Percentiles rank a stretch among this genome's conserved stretches.
These are phyloP conservation scores for Heterobasidion occidentale DNA, from an alignment of 1,284 basidiomycete genomes.

Conservation along the genomic window DNA sequence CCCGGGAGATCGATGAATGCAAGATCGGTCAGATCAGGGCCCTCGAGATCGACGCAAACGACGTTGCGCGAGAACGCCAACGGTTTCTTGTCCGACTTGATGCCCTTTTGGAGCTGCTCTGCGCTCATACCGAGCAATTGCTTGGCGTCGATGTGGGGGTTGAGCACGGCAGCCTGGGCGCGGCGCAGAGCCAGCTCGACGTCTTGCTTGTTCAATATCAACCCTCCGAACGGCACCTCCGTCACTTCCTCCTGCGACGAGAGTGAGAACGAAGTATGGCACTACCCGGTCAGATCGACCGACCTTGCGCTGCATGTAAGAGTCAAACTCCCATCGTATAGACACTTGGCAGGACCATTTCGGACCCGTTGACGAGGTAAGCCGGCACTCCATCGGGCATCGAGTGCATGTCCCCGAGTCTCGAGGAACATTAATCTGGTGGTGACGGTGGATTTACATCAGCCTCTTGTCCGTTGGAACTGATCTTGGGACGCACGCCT, in stretches of 20 bases:
- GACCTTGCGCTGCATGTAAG: slow-evolving; percentile 5
- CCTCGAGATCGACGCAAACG: slow-evolving; percentile 36
- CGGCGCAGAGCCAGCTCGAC: slow-evolving; percentile 33
- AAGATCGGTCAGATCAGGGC: slow-evolving; percentile 34
- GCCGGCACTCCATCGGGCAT: slow-evolving; percentile 35
- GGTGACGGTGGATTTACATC: neutral
- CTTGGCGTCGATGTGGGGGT: slow-evolving; percentile 19
- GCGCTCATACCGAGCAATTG: slow-evolving; percentile 18
- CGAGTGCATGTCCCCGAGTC: slow-evolving; percentile 33
- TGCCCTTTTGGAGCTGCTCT: slow-evolving; percentile 13
- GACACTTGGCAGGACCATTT: slow-evolving; percentile 29
- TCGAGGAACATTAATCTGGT: slow-evolving; percentile 26
- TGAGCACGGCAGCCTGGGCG: slow-evolving; percentile 37
- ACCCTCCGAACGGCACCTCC: slow-evolving; percentile 27
- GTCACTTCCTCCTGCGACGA: slow-evolving; percentile 15
- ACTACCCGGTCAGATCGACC: neutral
- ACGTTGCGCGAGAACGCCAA: slow-evolving; percentile 34
- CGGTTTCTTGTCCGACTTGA: slow-evolving; percentile 5
- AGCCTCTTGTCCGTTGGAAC: neutral
- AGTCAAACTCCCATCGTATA: slow-evolving; percentile 27
- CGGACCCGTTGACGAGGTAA: slow-evolving; percentile 17
- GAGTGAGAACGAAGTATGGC: neutral
- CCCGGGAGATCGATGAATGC: slow-evolving; percentile 40
- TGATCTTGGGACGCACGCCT: slow-evolving; percentile 18
- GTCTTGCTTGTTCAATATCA: slow-evolving; percentile 24